Evolutionary conservation across 148 eudicot species (phyloP).

Genomic region (Vaccinium myrtillus): DNA sequence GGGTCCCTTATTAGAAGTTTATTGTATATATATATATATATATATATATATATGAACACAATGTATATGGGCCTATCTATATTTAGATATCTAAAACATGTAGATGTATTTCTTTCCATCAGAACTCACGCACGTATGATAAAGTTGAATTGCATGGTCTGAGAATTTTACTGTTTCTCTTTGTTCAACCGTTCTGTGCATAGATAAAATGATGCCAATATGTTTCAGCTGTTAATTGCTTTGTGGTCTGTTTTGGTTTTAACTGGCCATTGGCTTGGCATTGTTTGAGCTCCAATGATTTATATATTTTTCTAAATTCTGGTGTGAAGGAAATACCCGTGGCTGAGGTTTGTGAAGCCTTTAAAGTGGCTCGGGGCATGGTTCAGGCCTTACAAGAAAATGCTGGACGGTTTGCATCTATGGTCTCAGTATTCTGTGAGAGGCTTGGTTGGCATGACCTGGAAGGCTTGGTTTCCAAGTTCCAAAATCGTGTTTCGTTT

Average conservation of each 20-base stretch:
- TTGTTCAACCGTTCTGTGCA: neutral
- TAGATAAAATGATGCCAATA: neutral
- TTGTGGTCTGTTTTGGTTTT: conserved; percentile 6
- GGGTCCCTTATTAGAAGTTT: too few species aligned
- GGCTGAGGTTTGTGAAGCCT: conserved; percentile 83
- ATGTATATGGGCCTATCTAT: too few species aligned
- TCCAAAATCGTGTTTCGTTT: conserved; percentile 93
- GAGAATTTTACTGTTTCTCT: neutral
- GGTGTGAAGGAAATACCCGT: conserved; percentile 75
- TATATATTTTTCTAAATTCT: conserved; percentile 11
- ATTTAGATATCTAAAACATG: neutral
- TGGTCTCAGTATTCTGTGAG: conserved; percentile 96
- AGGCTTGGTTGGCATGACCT: conserved; percentile 99
- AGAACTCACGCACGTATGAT: neutral
- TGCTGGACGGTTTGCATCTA: conserved; percentile 99
- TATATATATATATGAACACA: too few species aligned
- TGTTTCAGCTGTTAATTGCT: conserved; percentile 1
- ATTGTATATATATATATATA: too few species aligned
- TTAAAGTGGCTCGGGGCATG: conserved; percentile 98
- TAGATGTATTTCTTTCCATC: neutral
- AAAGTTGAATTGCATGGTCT: neutral
- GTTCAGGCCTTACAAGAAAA: conserved; percentile 97
- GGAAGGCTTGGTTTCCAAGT: conserved; percentile 87
- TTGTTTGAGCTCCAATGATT: neutral
- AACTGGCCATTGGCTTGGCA: neutral